Base-by-base conservation (phyloP, 768 basidiomycete species). In the Trametes maxima region DNA sequence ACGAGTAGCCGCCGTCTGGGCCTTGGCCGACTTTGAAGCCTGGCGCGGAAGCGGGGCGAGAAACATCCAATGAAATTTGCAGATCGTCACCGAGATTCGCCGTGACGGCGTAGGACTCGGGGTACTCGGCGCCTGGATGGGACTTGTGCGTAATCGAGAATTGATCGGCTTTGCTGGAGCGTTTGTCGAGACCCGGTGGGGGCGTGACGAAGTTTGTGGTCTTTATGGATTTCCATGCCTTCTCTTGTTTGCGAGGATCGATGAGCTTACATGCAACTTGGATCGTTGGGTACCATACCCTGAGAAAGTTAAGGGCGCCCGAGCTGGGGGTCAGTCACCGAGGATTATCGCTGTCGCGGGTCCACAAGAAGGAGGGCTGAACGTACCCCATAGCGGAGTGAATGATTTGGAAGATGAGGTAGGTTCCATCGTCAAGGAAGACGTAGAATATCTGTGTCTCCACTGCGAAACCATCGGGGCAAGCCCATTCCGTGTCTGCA, bases 11-110 rank as follows among this genome's bases (percentile, higher is more conserved):
- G 16, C 94, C 97, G 62, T 89, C 83, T 12, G 88, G 85, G 3
- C 94, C 95, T 56, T 86, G 85, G 58, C 97, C 97, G 56, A 95
- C 73, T 78, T 98, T 98, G 82, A 86, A 98, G 35, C 96, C 96
- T 14, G 90, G 87, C 0, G 85, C 81, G n/a, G 77, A 73, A 24
- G 83, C 80, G 17, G 92, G 86, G 43, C 92, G 87, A 28, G 80
- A 75, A 60, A 94, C 77, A 24, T 87, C 86, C 62, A 98, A 76
- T 10, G 87, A 86, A 59, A 98, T 70, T 72, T 95, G 92, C 21
- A 96, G 77, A 66, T 95, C 89, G 59, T 84, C 79, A 42, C 87
- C 85, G 55, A 94, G 82, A 70, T 92, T 92, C 63, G 88, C 95
- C 36, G 80, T 81, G 74, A 99, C 82, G 57, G 78, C 80, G 76